Evolutionary conservation across 768 basidiomycete genomes (phyloP).

Genomic region (Heimioporus sp.): DNA sequence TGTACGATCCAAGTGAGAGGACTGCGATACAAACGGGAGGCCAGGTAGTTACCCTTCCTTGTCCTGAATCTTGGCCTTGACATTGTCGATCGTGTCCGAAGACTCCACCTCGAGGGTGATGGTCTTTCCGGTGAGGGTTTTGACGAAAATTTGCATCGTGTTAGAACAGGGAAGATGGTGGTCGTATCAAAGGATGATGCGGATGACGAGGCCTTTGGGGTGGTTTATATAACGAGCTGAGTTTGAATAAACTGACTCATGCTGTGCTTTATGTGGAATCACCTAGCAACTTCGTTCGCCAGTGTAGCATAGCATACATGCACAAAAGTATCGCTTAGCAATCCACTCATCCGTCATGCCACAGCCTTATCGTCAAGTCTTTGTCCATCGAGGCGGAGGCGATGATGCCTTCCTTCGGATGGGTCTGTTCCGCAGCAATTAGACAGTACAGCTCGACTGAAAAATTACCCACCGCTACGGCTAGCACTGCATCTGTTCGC

Average conservation of each 20-base stretch:
- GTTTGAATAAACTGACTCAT: conserved; percentile 6
- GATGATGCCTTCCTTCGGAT: conserved; percentile 71
- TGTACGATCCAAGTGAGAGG: conserved; percentile 4
- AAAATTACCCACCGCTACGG: conserved; percentile 59
- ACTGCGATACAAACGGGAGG: rapidly evolving
- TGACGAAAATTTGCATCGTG: conserved; percentile 69
- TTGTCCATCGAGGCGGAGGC: conserved; percentile 91
- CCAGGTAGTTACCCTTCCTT: conserved; percentile 49
- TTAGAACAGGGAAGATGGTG: not conserved
- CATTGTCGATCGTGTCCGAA: conserved; percentile 26
- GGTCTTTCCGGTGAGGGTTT: conserved; percentile 87
- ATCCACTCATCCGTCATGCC: conserved; percentile 49
- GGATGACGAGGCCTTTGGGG: too few species aligned
- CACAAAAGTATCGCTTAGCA: too few species aligned
- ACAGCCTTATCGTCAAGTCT: conserved; percentile 80
- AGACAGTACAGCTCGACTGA: conserved; percentile 3
- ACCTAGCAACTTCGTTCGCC: conserved; percentile 5
- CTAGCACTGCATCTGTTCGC: conserved; percentile 59
- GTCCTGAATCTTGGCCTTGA: conserved; percentile 57
- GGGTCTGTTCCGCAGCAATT: conserved; percentile 50
- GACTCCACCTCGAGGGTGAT: conserved; percentile 41
- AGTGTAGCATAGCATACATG: too few species aligned
- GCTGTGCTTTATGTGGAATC: not conserved
- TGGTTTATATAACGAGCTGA: too few species aligned
- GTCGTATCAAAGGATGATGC: not conserved